Evolutionary conservation across 2,329 filamentous ascomycete genomes (phyloP).

Genomic region (Talaromyces albobiverticillius): DNA sequence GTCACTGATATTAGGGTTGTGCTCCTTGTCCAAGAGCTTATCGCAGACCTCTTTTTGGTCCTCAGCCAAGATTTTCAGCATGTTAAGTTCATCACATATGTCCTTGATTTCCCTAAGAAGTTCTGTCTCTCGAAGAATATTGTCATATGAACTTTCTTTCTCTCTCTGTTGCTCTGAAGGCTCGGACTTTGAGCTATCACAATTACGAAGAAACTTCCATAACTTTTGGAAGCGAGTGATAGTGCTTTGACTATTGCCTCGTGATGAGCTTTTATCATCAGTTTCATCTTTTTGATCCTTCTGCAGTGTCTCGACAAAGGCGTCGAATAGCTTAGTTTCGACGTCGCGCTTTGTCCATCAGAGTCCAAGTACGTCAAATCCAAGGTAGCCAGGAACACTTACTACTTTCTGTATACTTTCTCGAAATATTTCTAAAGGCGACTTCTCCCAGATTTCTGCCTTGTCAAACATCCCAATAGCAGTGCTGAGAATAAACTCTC

Average conservation of each 20-base stretch:
- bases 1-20: background rate
- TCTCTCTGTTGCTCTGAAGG: background rate
- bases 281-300: background rate
- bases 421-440: constrained; percentile 16
- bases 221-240: background rate
- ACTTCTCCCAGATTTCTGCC: background rate
- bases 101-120: too few relatives aligned
- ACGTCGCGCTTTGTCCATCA: constrained; percentile 5
- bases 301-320: background rate
- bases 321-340: constrained; percentile 5
- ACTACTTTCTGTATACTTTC: constrained; percentile 11
- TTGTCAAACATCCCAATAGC: constrained; percentile 8
- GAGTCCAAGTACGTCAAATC: background rate
- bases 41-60: constrained; percentile 17
- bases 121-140: constrained; percentile 14
- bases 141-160: background rate
- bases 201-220: background rate
- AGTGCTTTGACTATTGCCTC: background rate
- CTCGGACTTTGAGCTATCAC: background rate
- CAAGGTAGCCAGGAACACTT: background rate
- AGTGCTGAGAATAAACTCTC: constrained; percentile 13
- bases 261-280: background rate
- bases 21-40: constrained; percentile 5
- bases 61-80: constrained; percentile 19
- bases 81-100: constrained; percentile 22